These are phyloP conservation scores for Ilyonectria sp. DNA, from an alignment of 2,329 filamentous ascomycete genomes.

Conservation along the genomic window DNA sequence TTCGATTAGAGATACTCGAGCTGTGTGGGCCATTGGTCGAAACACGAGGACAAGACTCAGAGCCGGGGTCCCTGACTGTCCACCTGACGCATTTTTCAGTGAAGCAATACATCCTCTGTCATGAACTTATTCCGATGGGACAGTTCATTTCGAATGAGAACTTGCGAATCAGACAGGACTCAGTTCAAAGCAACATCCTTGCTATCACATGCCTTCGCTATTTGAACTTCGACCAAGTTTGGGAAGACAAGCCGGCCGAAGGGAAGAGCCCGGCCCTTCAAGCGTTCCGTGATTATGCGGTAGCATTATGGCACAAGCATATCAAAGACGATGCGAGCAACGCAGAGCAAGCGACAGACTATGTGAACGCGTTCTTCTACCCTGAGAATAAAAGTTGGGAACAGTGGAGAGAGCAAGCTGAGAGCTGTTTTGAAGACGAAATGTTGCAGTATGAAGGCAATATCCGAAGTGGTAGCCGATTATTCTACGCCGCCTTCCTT, in stretches of 20 bases:
- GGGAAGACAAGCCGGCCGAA: neutral
- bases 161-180: neutral
- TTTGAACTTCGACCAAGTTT: slow-evolving; percentile 3
- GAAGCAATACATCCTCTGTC: slow-evolving; percentile 37
- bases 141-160: slow-evolving; percentile 5
- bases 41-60: slow-evolving; percentile 20
- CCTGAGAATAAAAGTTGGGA: neutral
- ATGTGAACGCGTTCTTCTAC: slow-evolving; percentile 5
- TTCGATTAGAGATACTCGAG: slow-evolving; percentile 48
- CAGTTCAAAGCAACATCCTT: neutral
- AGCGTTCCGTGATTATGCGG: neutral
- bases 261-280: neutral
- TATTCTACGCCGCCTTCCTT: no score
- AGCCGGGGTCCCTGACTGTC: slow-evolving; percentile 23
- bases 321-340: neutral
- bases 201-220: slow-evolving; percentile 1
- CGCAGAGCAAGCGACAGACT: neutral
- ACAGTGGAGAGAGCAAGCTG: neutral
- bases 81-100: slow-evolving; percentile 41
- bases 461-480: neutral
- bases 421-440: neutral
- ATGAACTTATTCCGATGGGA: slow-evolving; percentile 12
- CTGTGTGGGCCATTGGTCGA: slow-evolving; percentile 51
- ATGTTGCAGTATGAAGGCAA: slow-evolving; percentile 2
- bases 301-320: slow-evolving; percentile 1